Base-by-base conservation (phyloP, 345 rosid species). In the Eucalyptus paniculata region DNA sequence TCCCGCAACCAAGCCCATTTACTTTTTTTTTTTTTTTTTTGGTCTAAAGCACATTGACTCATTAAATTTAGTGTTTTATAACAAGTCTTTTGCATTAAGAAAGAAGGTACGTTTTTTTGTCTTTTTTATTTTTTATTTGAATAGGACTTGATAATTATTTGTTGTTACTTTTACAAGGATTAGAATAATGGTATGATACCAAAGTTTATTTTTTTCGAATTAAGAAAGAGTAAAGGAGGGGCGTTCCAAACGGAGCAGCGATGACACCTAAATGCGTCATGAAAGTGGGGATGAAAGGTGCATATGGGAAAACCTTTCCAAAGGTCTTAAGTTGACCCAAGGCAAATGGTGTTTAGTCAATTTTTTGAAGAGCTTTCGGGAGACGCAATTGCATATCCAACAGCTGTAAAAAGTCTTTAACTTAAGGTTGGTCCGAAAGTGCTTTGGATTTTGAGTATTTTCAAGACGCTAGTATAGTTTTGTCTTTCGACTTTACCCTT, bases 341-440 rank as follows among this genome's bases (percentile, higher is more conserved):
- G 15, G 16, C 83, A 21, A 77, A 77, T 11, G 47, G 45, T 21
- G 28, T 37, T 72, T 72, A 37, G 14, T 10, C 19, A 10, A 18
- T 9, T 18, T 30, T 72, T 34, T 34, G 3, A 10, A 34, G 40
- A 34, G 13, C 6, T 34, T 69, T 69, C 0, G 37, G 19, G 37
- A 65, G 5, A 65, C 8, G 3, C 10, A n/a, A n/a, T 65, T 8
- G 21, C 37, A n/a, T n/a, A n/a, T n/a, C 40, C 10, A 65, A 65
- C 5, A 1, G 34, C 32, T 1, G 30, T 56, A 9, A 21, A 53
- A 16, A 10, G 12, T 9, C 11, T 16, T 65, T 15, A 4, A 32
- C 19, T 16, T 15, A n/a, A 65, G 42, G 42, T 34, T 17, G 2
- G 26, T 34, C 4, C 2, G 0, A 5, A 9, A 21, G 1, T 72